Evolutionary conservation across 2,329 filamentous ascomycete genomes (phyloP).

Genomic region (Penicillium oxalicum): DNA sequence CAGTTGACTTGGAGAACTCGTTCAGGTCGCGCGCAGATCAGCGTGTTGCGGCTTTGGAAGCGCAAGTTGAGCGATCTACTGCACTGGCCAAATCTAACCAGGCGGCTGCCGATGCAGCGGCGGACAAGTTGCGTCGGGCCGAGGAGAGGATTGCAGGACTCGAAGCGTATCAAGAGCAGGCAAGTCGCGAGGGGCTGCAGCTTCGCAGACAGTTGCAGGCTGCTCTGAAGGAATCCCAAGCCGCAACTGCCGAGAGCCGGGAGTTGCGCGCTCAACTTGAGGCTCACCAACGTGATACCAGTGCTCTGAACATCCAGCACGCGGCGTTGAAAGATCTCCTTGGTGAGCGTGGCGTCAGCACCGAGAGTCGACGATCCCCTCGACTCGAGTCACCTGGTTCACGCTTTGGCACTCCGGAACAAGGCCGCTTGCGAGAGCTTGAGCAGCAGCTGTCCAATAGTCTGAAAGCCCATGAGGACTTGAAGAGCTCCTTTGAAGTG

Average conservation of each 20-base stretch:
- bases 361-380: constrained; percentile 62
- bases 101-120: constrained; percentile 75
- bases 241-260: constrained; percentile 70
- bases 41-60: constrained; percentile 67
- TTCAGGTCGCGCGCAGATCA: constrained; percentile 39
- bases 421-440: constrained; percentile 71
- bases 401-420: constrained; percentile 70
- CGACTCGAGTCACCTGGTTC: constrained; percentile 68
- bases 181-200: constrained; percentile 83
- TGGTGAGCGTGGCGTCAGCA: constrained; percentile 78
- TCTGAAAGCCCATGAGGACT: constrained; percentile 76
- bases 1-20: constrained; percentile 34
- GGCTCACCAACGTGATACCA: constrained; percentile 85
- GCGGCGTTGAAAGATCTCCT: constrained; percentile 90
- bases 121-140: constrained; percentile 82
- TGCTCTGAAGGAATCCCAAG: constrained; percentile 74
- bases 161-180: constrained; percentile 95
- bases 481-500: constrained; percentile 67
- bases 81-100: constrained; percentile 81
- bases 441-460: constrained; percentile 80
- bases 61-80: constrained; percentile 73
- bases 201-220: constrained; percentile 86
- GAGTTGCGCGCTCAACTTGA: constrained; percentile 79
- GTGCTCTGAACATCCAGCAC: constrained; percentile 86
- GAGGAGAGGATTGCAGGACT: constrained; percentile 96